These are phyloP conservation scores for Neonectria coccinea DNA, from an alignment of 2,329 filamentous ascomycete species.

Conservation along the genomic window DNA sequence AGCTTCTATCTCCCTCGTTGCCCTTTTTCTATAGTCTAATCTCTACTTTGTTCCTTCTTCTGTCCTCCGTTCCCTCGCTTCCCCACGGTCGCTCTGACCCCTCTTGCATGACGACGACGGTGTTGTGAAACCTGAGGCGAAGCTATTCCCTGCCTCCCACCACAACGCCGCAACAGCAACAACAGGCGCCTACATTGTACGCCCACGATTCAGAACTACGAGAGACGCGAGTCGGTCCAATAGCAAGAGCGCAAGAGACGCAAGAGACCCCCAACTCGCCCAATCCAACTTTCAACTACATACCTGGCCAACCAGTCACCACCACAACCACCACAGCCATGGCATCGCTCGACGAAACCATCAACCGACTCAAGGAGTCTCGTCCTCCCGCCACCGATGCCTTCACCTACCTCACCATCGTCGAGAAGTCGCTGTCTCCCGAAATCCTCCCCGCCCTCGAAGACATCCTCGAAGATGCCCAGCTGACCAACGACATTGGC, in stretches of 20 bases:
- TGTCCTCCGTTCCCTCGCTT: background rate
- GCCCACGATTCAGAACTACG: background rate
- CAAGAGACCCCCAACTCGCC: background rate
- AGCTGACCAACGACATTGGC: conserved; percentile 80
- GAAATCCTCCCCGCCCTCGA: conserved; percentile 76
- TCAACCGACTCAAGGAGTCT: conserved; percentile 61
- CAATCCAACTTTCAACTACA: background rate
- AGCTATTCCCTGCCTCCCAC: background rate
- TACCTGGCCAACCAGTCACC: background rate
- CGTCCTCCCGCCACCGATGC: conserved; percentile 69
- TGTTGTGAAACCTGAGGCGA: background rate
- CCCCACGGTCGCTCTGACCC: background rate
- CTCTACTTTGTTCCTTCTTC: background rate
- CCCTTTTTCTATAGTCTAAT: background rate
- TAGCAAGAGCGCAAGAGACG: background rate
- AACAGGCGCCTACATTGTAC: background rate
- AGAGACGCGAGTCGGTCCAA: background rate
- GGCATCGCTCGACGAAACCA: conserved; percentile 53
- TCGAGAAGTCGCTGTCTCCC: conserved; percentile 78
- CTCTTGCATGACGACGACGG: conserved; percentile 1
- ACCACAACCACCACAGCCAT: conserved; percentile 34
- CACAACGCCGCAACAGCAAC: background rate
- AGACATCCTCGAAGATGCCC: conserved; percentile 74
- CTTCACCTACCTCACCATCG: conserved; percentile 81
- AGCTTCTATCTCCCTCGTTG: background rate